phyloP scores from a whole-genome alignment of 129 eudicot species.

The Saussurea involucrata region DNA sequence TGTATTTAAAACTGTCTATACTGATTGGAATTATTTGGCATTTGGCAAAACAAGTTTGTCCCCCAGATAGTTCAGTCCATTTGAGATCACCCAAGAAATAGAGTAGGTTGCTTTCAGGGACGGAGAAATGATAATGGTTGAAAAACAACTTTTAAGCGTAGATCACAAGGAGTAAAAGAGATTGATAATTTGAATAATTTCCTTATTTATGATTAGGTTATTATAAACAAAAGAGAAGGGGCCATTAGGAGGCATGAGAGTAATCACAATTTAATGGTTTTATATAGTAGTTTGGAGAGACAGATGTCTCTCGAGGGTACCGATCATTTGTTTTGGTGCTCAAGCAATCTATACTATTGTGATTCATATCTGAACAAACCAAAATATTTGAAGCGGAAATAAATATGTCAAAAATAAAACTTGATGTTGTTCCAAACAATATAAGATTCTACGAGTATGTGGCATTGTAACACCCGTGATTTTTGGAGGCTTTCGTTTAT shows the following conservation, averaged over 20 bases:
- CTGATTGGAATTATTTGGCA: no score
- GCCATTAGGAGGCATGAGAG: background rate
- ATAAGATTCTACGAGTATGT: background rate
- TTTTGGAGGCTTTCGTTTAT: no score
- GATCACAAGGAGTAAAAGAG: background rate
- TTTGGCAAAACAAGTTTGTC: no score
- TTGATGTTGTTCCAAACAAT: background rate
- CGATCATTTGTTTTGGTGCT: background rate
- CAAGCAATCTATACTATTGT: background rate
- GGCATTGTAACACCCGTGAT: no score
- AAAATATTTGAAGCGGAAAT: background rate
- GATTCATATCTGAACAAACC: background rate
- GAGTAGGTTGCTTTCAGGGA: no score
- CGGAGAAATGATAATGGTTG: background rate
- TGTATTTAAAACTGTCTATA: no score
- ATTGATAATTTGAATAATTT: background rate
- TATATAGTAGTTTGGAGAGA: background rate
- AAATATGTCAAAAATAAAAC: background rate
- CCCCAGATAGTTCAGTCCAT: no score
- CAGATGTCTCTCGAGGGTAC: background rate
- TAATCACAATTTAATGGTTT: no score
- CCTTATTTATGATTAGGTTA: background rate
- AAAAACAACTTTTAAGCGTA: background rate
- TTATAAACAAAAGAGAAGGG: background rate
- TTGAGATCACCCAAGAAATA: no score